phyloP scores from a whole-genome alignment of 2,329 filamentous ascomycete genomes.

The Coniochaeta sp. region DNA sequence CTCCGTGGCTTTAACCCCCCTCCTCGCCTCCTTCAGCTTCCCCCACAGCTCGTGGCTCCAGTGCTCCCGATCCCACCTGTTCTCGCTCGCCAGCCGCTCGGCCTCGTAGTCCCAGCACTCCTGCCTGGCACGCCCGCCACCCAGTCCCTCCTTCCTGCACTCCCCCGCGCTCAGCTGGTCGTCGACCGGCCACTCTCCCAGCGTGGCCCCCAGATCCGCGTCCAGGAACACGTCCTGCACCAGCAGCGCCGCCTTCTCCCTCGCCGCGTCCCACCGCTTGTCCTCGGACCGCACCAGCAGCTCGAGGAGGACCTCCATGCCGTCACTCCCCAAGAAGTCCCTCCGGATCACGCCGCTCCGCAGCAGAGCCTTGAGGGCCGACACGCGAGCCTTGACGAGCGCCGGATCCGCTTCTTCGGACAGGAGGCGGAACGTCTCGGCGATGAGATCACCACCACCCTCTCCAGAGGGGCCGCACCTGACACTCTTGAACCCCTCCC shows the following conservation, averaged over 20 bases:
- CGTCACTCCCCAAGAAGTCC: slow-evolving; percentile 47
- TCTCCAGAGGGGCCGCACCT: slow-evolving; percentile 28
- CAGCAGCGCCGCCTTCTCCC: slow-evolving; percentile 49
- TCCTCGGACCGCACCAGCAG: slow-evolving; percentile 31
- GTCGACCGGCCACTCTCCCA: slow-evolving; percentile 47
- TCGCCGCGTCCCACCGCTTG: slow-evolving; percentile 40
- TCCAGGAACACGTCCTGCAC: slow-evolving; percentile 62
- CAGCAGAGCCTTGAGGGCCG: slow-evolving; percentile 48
- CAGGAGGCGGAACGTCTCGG: slow-evolving; percentile 35
- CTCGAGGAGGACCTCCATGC: slow-evolving; percentile 49
- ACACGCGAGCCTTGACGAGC: slow-evolving; percentile 31
- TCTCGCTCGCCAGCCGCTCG: slow-evolving; percentile 27
- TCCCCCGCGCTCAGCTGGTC: slow-evolving; percentile 23
- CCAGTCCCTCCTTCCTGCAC: no score
- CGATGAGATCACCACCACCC: slow-evolving; percentile 18
- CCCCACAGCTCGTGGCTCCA: slow-evolving; percentile 38
- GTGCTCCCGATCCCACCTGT: slow-evolving; percentile 27
- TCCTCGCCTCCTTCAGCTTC: slow-evolving; percentile 24
- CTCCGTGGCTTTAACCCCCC: background rate
- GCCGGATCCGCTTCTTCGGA: slow-evolving; percentile 14
- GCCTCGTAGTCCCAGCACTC: slow-evolving; percentile 50
- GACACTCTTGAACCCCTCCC: slow-evolving; percentile 32
- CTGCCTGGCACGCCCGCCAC: slow-evolving; percentile 25
- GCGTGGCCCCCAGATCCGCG: slow-evolving; percentile 50
- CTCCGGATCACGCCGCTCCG: slow-evolving; percentile 43